Evolutionary conservation across 2,329 filamentous ascomycete species (phyloP).

Genomic region (Incumbomyces lentus): DNA sequence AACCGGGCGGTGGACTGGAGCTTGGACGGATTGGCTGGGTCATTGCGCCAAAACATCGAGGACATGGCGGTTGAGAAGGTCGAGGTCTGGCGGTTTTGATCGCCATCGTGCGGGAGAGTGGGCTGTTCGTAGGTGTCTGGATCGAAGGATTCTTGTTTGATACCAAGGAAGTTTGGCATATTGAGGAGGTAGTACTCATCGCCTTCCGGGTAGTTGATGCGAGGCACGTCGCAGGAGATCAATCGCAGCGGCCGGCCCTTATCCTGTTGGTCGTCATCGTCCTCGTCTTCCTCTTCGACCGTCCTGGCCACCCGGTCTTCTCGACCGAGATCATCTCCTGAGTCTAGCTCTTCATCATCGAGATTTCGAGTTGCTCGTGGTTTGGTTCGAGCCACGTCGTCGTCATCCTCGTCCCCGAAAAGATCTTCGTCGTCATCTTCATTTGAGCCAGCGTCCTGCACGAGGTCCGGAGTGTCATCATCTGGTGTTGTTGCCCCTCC

Average conservation of each 20-base stretch:
- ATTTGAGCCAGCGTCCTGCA: conserved; percentile 19
- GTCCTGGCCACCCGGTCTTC: conserved; percentile 40
- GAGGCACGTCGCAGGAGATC: conserved; percentile 31
- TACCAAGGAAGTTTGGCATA: conserved; percentile 51
- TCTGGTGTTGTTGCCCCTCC: background rate
- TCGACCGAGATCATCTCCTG: conserved; percentile 50
- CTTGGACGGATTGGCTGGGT: conserved; percentile 45
- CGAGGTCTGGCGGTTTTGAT: conserved; percentile 40
- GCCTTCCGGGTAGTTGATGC: conserved; percentile 49
- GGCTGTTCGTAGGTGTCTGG: conserved; percentile 52
- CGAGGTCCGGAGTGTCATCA: conserved; percentile 4
- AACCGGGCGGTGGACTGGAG: conserved; percentile 57
- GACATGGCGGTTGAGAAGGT: conserved; percentile 54
- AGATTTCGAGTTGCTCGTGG: conserved; percentile 33
- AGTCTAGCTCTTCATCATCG: conserved; percentile 54
- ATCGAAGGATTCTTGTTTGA: conserved; percentile 52
- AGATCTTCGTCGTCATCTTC: conserved; percentile 30
- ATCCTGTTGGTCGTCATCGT: conserved; percentile 31
- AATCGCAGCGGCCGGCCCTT: conserved; percentile 35
- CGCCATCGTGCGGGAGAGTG: conserved; percentile 43
- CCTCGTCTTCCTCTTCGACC: conserved; percentile 34
- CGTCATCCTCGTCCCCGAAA: conserved; percentile 38
- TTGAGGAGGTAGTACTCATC: conserved; percentile 54
- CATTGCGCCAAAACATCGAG: conserved; percentile 56
- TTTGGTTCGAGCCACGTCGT: conserved; percentile 20